Percentiles rank a stretch among this genome's conserved stretches.
phyloP scores from a whole-genome alignment of 257 asterid genomes.

The Solanum lycopersicoides region DNA sequence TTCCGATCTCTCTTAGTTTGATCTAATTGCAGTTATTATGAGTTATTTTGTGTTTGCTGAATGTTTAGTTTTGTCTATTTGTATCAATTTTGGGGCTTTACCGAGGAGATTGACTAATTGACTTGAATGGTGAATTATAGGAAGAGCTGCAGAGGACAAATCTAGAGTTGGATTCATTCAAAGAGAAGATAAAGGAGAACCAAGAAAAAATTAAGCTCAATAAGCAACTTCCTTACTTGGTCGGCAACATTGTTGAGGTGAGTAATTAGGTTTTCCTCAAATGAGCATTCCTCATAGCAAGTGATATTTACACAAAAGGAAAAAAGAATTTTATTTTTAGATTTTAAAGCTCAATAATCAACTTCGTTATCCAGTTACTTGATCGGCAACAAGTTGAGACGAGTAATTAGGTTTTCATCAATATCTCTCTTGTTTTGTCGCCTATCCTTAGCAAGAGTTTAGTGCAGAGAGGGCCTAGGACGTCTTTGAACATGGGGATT shows the following conservation, averaged over 20 bases:
- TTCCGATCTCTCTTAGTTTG: background rate
- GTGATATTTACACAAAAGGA: background rate
- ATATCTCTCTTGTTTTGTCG: background rate
- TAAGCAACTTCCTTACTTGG: constrained; percentile 87
- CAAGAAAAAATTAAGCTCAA: constrained; percentile 82
- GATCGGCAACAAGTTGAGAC: constrained; percentile 89
- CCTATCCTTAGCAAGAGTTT: background rate
- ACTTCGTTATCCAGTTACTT: constrained; percentile 51
- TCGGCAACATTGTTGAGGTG: constrained; percentile 89
- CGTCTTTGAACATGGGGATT: background rate
- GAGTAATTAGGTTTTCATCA: background rate
- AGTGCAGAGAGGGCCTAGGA: background rate
- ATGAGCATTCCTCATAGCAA: background rate
- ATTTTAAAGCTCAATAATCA: constrained; percentile 80
- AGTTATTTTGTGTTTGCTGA: background rate
- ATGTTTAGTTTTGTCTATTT: background rate
- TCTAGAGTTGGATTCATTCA: constrained; percentile 66
- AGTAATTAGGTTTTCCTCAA: background rate
- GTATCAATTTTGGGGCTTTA: background rate
- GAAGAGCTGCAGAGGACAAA: constrained; percentile 81
- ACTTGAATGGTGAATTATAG: constrained; percentile 17
- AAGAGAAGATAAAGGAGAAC: constrained; percentile 79
- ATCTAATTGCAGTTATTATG: background rate
- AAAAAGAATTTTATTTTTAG: background rate
- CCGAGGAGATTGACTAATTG: background rate